Percentiles rank a stretch among this genome's conserved stretches.
These are phyloP conservation scores for Silene vulgaris DNA, from an alignment of 179 eudicot species.

Conservation along the genomic window DNA sequence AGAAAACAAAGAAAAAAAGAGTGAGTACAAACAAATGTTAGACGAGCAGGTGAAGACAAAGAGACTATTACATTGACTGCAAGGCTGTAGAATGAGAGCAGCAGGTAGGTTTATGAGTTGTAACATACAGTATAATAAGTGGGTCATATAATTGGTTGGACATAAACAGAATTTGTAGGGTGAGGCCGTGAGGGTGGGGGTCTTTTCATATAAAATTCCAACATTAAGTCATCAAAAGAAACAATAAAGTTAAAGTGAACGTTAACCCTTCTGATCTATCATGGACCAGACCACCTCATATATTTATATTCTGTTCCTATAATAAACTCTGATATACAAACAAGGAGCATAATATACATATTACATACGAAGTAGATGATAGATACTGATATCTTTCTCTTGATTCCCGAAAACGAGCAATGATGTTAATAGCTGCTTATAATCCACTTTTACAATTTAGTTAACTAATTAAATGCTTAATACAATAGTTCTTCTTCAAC, in stretches of 20 bases:
- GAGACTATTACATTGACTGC: not conserved
- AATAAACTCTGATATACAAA: slow-evolving; percentile 2
- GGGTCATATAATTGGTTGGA: slow-evolving; percentile 19
- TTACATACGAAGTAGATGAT: not conserved
- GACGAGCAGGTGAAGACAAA: slow-evolving; percentile 18
- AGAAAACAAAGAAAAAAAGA: not conserved
- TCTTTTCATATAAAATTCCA: slow-evolving; percentile 21
- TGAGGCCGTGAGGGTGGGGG: slow-evolving; percentile 9
- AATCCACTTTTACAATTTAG: not conserved
- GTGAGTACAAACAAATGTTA: not conserved
- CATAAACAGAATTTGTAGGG: slow-evolving; percentile 23
- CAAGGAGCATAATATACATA: not conserved
- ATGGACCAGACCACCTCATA: slow-evolving; percentile 12
- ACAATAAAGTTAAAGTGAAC: slow-evolving; percentile 33
- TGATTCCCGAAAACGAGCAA: slow-evolving; percentile 22
- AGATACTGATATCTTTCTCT: slow-evolving; percentile 5
- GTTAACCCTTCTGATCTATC: slow-evolving; percentile 7
- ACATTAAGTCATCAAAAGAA: slow-evolving; percentile 30
- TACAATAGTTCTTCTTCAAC: not conserved
- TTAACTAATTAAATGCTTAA: not conserved
- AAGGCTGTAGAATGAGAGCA: not conserved
- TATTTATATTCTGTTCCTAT: not conserved
- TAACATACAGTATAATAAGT: slow-evolving; percentile 8
- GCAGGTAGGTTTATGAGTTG: slow-evolving; percentile 13
- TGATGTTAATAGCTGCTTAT: slow-evolving; percentile 19